phyloP scores from a whole-genome alignment of 2,329 filamentous ascomycete species.

The Phialemonium atrogriseum region DNA sequence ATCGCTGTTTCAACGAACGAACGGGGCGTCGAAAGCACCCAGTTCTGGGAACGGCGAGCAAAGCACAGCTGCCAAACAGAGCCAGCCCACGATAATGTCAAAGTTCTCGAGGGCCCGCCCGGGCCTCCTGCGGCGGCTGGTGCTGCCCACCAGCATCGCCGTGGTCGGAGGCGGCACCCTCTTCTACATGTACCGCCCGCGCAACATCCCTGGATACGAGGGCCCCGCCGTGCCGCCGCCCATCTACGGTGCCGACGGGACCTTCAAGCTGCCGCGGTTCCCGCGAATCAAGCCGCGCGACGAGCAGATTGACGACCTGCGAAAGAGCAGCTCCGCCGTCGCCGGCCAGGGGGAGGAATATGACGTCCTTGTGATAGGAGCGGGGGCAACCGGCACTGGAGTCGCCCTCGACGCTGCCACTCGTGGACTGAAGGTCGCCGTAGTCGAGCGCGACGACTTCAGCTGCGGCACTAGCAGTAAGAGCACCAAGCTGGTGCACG shows the following conservation, averaged over 20 bases:
- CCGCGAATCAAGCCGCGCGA: constrained; percentile 53
- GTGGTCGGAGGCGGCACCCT: constrained; percentile 35
- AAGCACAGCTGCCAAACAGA: too few relatives aligned
- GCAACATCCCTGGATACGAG: constrained; percentile 63
- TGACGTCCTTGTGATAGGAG: constrained; percentile 71
- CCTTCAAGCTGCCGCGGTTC: constrained; percentile 58
- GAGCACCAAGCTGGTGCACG: constrained; percentile 81
- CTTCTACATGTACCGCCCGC: constrained; percentile 54
- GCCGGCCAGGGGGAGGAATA: constrained; percentile 44
- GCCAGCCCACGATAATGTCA: too few relatives aligned
- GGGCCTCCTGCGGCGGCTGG: constrained; percentile 31
- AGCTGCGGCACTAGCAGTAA: constrained; percentile 76
- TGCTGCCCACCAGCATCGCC: constrained; percentile 32
- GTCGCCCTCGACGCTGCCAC: constrained; percentile 77
- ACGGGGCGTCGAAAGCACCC: too few relatives aligned
- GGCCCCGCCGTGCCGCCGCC: constrained; percentile 62
- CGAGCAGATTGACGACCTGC: constrained; percentile 56
- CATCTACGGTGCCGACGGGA: constrained; percentile 59
- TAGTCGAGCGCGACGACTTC: constrained; percentile 80
- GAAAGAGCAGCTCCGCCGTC: constrained; percentile 29
- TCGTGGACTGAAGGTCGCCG: constrained; percentile 67
- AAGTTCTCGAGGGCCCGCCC: constrained; percentile 15
- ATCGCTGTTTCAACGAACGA: too few relatives aligned
- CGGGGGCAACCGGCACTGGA: constrained; percentile 70
- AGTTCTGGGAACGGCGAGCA: too few relatives aligned